Evolutionary conservation across 148 eudicot genomes (phyloP).

Genomic region (Amaranthus cruentus): DNA sequence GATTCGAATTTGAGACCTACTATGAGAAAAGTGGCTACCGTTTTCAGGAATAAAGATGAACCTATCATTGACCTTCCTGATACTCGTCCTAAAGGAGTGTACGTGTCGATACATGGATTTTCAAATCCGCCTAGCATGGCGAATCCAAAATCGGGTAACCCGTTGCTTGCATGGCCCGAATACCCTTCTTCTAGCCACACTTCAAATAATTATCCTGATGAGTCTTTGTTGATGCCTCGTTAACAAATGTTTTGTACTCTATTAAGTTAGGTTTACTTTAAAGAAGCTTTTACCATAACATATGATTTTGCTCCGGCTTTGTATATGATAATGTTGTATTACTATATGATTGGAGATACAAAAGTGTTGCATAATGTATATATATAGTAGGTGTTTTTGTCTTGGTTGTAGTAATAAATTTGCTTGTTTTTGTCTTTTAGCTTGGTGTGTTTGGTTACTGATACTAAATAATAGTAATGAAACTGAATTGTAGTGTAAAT

Average conservation of each 20-base stretch:
- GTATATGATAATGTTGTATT: not conserved
- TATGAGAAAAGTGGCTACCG: constrained; percentile 56
- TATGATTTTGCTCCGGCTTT: not conserved
- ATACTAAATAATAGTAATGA: no score
- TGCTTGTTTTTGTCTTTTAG: no score
- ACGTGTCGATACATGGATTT: constrained; percentile 36
- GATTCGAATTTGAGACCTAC: constrained; percentile 44
- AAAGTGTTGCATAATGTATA: not conserved
- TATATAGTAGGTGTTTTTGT: not conserved
- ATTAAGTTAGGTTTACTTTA: not conserved
- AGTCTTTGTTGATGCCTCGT: constrained; percentile 13
- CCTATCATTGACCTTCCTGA: constrained; percentile 44
- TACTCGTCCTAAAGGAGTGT: constrained; percentile 47
- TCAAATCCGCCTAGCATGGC: constrained; percentile 22
- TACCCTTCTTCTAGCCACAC: constrained; percentile 3
- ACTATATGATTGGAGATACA: not conserved
- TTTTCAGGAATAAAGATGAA: constrained; percentile 50
- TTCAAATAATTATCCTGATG: constrained; percentile 12
- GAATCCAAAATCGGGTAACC: constrained; percentile 6
- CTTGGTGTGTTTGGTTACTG: no score
- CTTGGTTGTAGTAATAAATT: no score
- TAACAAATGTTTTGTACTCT: not conserved
- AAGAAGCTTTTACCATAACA: not conserved
- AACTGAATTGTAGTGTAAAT: no score
- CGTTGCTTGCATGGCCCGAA: constrained; percentile 6